Evolutionary conservation across 192 early-diverging fungal species (phyloP), one percentile per base, ranked within the genome.

Genomic region (Dissophora ornata): DNA sequence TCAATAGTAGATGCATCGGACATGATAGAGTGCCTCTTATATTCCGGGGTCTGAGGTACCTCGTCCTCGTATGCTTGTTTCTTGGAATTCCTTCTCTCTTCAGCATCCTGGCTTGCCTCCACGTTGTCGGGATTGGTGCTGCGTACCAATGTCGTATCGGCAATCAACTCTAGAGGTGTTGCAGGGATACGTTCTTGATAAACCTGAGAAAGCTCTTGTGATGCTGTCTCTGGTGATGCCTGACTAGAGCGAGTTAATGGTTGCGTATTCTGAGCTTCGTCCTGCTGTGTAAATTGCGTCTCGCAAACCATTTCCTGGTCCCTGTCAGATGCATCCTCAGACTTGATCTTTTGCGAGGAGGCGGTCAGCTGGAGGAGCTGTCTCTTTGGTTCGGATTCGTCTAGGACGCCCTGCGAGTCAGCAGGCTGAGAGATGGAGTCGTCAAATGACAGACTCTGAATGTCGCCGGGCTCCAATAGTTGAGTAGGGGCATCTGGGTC

Each of bases 1-100:
- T 42, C 28, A 2, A 34, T 19, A 13, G 29, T 47, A 2, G 51
- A 30, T 7, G 15, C 63, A 10, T 55, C 21, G 5, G 36, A 51
- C 46, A 49, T 33, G 28, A 8, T 19, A 34, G 41, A 25, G 15
- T 48, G 32, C n/a, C 21, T n/a, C 26, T 53, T 41, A 15, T 34
- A 21, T 21, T 53, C 51, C 18, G 49, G 51, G 13, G 52, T 66
- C 30, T 54, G 51, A 22, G 63, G 44, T 16, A 66, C 57, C 33
- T 51, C 47, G 22, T 19, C 55, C 22, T 57, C 55, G 26, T 16
- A 50, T 24, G 9, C 36, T 50, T 3, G 8, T 24, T 50, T 57
- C 54, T 24, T 41, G 36, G 12, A 57, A 25, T 38, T 38, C 36
- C 36, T 38, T 38, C 5, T 5, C 8, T 47, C 45, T 7, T 9